phyloP scores from a whole-genome alignment of 1,139 yeast species.

The Taphrina deformans region DNA sequence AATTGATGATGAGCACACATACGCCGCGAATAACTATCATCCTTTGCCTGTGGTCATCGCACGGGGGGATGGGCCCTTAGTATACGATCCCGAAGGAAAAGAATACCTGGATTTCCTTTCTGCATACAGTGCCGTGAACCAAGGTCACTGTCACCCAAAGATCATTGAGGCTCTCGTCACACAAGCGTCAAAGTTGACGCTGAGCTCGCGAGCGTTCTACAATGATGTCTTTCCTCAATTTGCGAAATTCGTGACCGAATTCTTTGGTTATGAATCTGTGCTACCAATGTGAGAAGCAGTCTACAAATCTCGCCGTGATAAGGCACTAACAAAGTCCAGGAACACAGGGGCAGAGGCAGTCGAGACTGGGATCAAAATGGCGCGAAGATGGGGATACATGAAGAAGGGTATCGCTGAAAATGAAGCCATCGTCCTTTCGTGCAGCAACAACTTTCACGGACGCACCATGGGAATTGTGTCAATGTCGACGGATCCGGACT shows the following conservation, averaged over 20 bases:
- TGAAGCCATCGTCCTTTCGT: constrained; percentile 85
- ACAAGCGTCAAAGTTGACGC: constrained; percentile 80
- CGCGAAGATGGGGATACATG: constrained; percentile 95
- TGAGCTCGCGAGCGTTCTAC: constrained; percentile 90
- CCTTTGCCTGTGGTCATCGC: constrained; percentile 93
- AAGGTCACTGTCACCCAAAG: constrained; percentile 97
- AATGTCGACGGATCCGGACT: constrained; percentile 94
- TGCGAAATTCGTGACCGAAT: constrained; percentile 87
- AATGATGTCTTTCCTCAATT: constrained; percentile 83
- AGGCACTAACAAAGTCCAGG: constrained; percentile 43
- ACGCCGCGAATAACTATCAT: constrained; percentile 95
- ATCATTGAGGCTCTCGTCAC: constrained; percentile 80
- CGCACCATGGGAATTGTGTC: constrained; percentile 93
- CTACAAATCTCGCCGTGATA: neutral
- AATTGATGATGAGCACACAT: constrained; percentile 66
- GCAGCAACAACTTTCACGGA: constrained; percentile 90
- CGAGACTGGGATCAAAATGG: constrained; percentile 89
- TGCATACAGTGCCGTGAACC: constrained; percentile 93
- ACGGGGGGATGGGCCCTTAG: constrained; percentile 85
- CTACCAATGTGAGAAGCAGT: constrained; percentile 60
- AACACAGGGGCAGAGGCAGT: constrained; percentile 96
- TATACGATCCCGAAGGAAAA: constrained; percentile 96
- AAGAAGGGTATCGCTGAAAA: constrained; percentile 78
- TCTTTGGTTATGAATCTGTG: constrained; percentile 85
- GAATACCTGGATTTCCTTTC: constrained; percentile 45